Evolutionary conservation across 352 stramenopile species (phyloP), one percentile per base, ranked within the genome.

Genomic region (Globisporangium apiculatum): DNA sequence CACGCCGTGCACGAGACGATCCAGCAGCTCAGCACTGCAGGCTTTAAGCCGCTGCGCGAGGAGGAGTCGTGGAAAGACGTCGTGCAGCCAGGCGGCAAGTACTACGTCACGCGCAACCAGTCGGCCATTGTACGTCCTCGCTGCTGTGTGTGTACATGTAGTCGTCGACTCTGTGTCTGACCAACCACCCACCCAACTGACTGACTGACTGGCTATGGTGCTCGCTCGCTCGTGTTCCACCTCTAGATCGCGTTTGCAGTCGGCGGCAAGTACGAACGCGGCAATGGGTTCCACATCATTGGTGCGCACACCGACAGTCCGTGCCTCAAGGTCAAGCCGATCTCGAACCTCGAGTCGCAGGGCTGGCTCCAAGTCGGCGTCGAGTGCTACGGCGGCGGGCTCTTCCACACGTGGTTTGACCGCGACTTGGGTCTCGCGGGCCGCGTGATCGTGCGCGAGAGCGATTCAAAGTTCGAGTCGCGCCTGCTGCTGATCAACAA

Each of bases 371-470:
- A 90, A 83, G 73, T 96, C 68, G 64, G 71, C 65, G 65, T 97
- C 53, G 72, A 97, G 79, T 84, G 68, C 69, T 79, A 95, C 71
- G 73, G 84, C 46, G 96, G 97, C 48, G 96, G 94, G 14, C 79
- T 99, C 48, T 99, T 97, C 90, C 92, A 98, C 80, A 99, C 96
- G 31, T 99, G 96, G 96, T 98, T 99, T 63, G 96, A 99, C 74
- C 87, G 97, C 36, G 97, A 99, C 65, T 76, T 99, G 51, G 85
- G 87, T 24, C 72, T 99, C 35, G 91, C 90, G 6, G 96, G 96
- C 10, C 87, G 92, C 50, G 92, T 98, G 12, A 85, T 99, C 41
- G 79, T 98, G 48, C 76, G 88, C 46, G 75, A 96, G 52, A 73
- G 61, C 60, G 85, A 94, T 53, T 71, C 69, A 46, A 83, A 69